Base-by-base conservation (phyloP, 257 asterid species). In the Cruciata laevipes region DNA sequence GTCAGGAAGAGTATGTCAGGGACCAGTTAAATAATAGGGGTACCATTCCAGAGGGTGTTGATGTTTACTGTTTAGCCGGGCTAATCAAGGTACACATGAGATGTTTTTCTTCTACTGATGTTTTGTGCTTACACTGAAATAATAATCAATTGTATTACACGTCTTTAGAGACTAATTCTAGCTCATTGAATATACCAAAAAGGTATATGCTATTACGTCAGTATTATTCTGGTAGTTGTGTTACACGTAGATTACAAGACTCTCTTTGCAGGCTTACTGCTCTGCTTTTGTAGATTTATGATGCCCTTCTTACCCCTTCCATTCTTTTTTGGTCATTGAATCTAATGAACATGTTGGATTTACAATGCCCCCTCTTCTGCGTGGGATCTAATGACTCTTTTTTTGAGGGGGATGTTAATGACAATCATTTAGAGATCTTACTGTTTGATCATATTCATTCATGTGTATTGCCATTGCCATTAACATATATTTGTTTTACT, bases 1-100 rank as follows among this genome's bases (percentile, higher is more conserved):
- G 98, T 74, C 97, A 89, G 76, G 98, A 95, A 74, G 99, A 95
- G 81, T 85, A 79, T 73, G 99, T 91, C n/a, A 84, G 99, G 84
- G 88, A 88, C 76, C 97, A 87, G 74, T 67, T 95, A 74, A 91
- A 91, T 86, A 37, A 91, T 86, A 37, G 89, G 63, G 99, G 99
- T 30, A 82, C 84, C 42, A 80, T 95, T 68, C 97, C 97, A 14
- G 87, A 85, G 47, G 99, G 92, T 76, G 83, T 89, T 56, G 98
- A 91, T 57, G 98, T 95, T 68, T 98, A 95, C 81, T 95, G 99
- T 71, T 79, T 95, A 83, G 98, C 94, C 1, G 99, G 98, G 59
- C 86, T 95, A 37, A 89, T 95, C 78, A 95, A 95, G 95, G 98
- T 90, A 76, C 49, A 60, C 11, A 21, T 67, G 16, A 52, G 31